Evolutionary conservation across 176 grass and related monocot genomes (phyloP).

Genomic region (Alopecurus myosuroides): DNA sequence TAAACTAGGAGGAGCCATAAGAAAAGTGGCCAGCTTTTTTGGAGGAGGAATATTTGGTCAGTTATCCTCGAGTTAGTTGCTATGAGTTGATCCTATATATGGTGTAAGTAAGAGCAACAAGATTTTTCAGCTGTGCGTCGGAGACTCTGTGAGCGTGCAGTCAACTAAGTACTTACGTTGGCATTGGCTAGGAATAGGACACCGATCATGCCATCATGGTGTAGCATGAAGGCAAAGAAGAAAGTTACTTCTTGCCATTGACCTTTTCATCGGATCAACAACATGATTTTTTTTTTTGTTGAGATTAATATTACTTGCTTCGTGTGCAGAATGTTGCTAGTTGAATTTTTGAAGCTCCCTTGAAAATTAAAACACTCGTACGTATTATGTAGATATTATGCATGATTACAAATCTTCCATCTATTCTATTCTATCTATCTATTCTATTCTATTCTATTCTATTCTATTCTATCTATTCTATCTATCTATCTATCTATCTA

Average conservation of each 20-base stretch:
- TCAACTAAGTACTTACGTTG: background rate
- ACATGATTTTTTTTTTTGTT: background rate
- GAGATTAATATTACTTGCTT: background rate
- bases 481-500: no score
- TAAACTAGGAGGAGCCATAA: background rate
- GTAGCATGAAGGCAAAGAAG: background rate
- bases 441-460: no score
- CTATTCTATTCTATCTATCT: no score
- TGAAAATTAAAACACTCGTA: background rate
- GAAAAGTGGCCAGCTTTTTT: background rate
- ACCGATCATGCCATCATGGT: no score
- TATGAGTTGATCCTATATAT: background rate
- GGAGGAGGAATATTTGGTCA: background rate
- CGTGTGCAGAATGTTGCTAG: background rate
- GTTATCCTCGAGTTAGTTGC: background rate
- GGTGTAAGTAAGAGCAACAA: background rate
- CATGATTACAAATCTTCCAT: no score
- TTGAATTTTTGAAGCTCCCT: background rate
- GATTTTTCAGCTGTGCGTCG: background rate
- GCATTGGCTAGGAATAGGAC: no score
- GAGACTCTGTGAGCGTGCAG: background rate
- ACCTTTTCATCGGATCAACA: background rate
- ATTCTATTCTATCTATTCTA: no score
- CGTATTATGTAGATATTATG: no score
- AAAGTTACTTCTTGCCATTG: background rate